Base-by-base conservation (phyloP, 345 rosid species). In the Bruguiera gymnorhiza region DNA sequence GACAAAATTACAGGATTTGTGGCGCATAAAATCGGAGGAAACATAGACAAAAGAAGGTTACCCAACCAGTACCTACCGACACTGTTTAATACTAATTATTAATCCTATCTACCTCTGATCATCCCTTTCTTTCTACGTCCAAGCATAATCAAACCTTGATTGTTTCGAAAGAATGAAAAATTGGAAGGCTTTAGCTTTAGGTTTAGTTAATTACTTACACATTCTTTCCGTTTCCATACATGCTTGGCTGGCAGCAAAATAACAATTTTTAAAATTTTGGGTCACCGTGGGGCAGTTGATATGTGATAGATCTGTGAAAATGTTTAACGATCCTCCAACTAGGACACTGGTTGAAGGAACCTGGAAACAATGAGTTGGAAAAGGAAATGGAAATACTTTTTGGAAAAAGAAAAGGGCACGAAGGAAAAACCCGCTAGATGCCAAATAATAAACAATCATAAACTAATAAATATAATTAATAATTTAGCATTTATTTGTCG, bases 291-390 rank as follows among this genome's bases (percentile, higher is more conserved):
- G 46, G 18, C 50, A 43, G 18, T 26, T 52, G 21, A 20, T 8
- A 29, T 53, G 23, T 19, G 60, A 57, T 48, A 55, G 18, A 3
- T 56, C 65, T 63, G 3, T 31, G 26, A 1, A 26, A 58, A 30
- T 65, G 60, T 43, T 63, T 65, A 43, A 13, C 16, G 8, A 39
- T 72, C 46, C 24, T 66, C 70, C 71, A 51, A 66, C 66, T 8
- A 36, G 51, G 52, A 1, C 8, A 18, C 60, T 6, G 6, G 34
- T 46, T 52, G 55, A 58, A 66, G 66, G 65, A n/a, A 54, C 58
- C 21, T 6, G 6, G 20, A 54, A 54, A 6, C 10, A 51, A 16
- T 6, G 26, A 54, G 26, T 6, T 54, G 58, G 10, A 55, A 21
- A 23, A 15, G 21, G 24, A 9, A 23, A 23, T 55, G 29, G 21